Percentiles rank a stretch among this genome's conserved stretches.
Conservation (phyloP, 805 yeast species). For the Saccharomyces paradoxus region DNA sequence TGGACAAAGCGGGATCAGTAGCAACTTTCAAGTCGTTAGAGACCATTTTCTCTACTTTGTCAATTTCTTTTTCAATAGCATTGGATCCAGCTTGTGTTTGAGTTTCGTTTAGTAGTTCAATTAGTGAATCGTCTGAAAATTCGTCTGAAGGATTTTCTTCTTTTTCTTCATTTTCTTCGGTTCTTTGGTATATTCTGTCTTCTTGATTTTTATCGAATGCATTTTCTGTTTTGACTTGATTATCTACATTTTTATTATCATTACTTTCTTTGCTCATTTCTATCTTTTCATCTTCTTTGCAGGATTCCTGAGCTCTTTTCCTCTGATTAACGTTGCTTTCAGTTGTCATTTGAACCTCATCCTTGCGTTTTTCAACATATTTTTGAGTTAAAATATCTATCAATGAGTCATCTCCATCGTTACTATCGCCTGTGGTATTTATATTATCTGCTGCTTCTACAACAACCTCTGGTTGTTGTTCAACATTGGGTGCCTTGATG, state of each 20-base stretch:
- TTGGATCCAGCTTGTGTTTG: constrained; percentile 8
- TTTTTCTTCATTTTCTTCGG: not conserved
- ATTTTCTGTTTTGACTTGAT: not conserved
- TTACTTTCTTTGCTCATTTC: not conserved
- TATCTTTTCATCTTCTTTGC: not conserved
- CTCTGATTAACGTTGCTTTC: not conserved
- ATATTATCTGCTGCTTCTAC: not conserved
- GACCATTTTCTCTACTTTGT: not conserved
- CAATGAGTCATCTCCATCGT: constrained; percentile 23
- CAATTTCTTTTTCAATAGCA: not conserved
- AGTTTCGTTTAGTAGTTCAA: not conserved
- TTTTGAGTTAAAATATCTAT: constrained; percentile 23
- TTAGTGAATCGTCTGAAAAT: not conserved
- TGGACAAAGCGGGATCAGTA: not conserved
- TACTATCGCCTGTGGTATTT: constrained; percentile 1
- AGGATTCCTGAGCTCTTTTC: constrained; percentile 5
- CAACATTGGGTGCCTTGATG: constrained; percentile 2
- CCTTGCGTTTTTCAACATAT: constrained; percentile 3
- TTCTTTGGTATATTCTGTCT: not conserved
- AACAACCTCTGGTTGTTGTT: not conserved
- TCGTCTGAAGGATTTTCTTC: not conserved
- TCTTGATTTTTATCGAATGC: not conserved
- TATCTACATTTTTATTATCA: not conserved
- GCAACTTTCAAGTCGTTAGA: not conserved
- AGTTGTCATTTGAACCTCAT: not conserved